A percentile compares a stretch with the other conserved stretches of the same genome.
phyloP scores from a whole-genome alignment of 2,329 filamentous ascomycete genomes.

The Aspergillus fischeri region DNA sequence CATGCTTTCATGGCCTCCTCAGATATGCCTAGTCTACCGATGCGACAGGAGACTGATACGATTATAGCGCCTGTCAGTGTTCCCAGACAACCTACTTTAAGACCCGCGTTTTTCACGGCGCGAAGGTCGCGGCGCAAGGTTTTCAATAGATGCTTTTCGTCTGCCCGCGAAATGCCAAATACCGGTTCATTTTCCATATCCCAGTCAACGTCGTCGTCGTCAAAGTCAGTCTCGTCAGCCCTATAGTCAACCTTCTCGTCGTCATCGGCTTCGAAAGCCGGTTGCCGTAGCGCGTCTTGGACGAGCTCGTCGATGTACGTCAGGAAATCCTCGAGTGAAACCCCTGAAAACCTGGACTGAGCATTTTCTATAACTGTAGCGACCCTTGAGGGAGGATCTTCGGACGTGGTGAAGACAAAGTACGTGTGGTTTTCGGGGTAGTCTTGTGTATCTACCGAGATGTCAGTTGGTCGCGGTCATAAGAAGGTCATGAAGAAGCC shows the following conservation, averaged over 20 bases:
- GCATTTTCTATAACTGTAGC: conserved; percentile 39
- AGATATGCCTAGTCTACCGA: conserved; percentile 67
- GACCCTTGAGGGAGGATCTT: conserved; percentile 27
- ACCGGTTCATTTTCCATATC: conserved; percentile 7
- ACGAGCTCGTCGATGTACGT: conserved; percentile 42
- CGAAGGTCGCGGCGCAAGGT: conserved; percentile 60
- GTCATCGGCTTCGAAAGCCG: neutral
- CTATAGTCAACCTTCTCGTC: neutral
- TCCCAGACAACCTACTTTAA: conserved; percentile 62
- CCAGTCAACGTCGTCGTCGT: conserved; percentile 32
- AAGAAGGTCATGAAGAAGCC: neutral
- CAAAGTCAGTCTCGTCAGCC: neutral
- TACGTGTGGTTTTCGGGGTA: conserved; percentile 59
- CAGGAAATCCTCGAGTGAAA: conserved; percentile 47
- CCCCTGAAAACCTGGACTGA: conserved; percentile 42
- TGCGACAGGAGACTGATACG: conserved; percentile 65
- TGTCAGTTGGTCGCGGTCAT: conserved; percentile 8
- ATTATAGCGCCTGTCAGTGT: conserved; percentile 50
- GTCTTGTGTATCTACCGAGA: conserved; percentile 49
- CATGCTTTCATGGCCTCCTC: conserved; percentile 73
- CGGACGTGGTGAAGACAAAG: conserved; percentile 51
- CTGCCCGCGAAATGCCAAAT: neutral
- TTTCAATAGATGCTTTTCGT: conserved; percentile 10
- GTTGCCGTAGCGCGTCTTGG: conserved; percentile 15
- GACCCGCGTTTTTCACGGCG: conserved; percentile 60